These are phyloP conservation scores for Phytopythium sindhum DNA, from an alignment of 352 stramenopile genomes.

Conservation along the genomic window DNA sequence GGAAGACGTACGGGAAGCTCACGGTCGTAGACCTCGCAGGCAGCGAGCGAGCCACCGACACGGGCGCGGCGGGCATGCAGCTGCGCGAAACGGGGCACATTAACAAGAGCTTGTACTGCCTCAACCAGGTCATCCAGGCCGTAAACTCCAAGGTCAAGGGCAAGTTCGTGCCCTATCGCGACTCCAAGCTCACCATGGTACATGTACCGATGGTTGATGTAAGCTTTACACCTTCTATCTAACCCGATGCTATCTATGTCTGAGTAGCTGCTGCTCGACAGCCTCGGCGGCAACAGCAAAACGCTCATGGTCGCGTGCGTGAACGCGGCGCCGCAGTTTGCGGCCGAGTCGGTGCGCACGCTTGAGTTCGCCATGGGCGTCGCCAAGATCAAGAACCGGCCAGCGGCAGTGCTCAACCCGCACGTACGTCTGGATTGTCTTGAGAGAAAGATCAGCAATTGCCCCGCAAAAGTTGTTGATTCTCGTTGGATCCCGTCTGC, in stretches of 20 bases:
- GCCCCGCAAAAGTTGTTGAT: background rate
- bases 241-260: background rate
- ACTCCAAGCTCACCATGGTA: conserved; percentile 76
- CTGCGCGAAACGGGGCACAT: conserved; percentile 75
- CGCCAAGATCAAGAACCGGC: conserved; percentile 74
- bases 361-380: conserved; percentile 81
- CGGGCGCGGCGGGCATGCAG: conserved; percentile 50
- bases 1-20: conserved; percentile 70
- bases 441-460: background rate
- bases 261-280: conserved; percentile 59
- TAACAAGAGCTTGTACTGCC: conserved; percentile 77
- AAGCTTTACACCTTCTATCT: background rate
- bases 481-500: background rate
- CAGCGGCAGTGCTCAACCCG: conserved; percentile 57
- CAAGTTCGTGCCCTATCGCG: conserved; percentile 67
- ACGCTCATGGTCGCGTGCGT: conserved; percentile 82
- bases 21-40: conserved; percentile 74
- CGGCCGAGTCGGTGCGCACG: conserved; percentile 57
- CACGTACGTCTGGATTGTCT: conserved; percentile 27
- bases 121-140: conserved; percentile 74
- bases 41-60: conserved; percentile 65
- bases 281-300: conserved; percentile 68
- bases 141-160: conserved; percentile 46
- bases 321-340: conserved; percentile 50
- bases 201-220: background rate